These are phyloP conservation scores for Penicillium nucicola DNA, from an alignment of 495 filamentous ascomycete species.

Conservation along the genomic window DNA sequence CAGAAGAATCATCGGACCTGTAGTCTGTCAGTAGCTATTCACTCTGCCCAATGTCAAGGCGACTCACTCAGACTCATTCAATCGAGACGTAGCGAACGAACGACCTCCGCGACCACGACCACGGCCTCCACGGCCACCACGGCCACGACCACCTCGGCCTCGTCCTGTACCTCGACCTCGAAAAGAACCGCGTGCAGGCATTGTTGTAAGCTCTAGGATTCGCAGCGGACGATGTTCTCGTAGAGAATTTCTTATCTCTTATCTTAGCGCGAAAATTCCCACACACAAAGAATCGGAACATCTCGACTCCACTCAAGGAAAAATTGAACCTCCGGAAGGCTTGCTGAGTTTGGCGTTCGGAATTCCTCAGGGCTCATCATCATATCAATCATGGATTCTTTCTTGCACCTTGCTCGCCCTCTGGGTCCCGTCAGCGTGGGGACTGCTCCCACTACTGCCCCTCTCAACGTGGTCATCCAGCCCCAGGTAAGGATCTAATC, in stretches of 20 bases:
- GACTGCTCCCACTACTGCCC: slow-evolving; percentile 78
- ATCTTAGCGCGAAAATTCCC: slow-evolving; percentile 55
- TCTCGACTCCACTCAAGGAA: slow-evolving; percentile 28
- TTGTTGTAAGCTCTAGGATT: no score
- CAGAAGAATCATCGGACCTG: slow-evolving; percentile 37
- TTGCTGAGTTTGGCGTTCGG: slow-evolving; percentile 15
- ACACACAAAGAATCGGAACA: slow-evolving; percentile 47
- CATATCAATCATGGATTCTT: slow-evolving; percentile 74
- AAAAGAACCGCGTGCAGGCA: slow-evolving; percentile 26
- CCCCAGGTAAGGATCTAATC: slow-evolving; percentile 66
- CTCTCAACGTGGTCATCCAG: slow-evolving; percentile 89
- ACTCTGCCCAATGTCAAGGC: neutral
- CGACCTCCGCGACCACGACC: slow-evolving; percentile 32
- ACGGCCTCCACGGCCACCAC: slow-evolving; percentile 23
- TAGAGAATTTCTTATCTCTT: slow-evolving; percentile 43
- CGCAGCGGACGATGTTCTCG: neutral
- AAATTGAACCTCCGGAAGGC: slow-evolving; percentile 31
- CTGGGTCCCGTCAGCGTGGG: slow-evolving; percentile 75
- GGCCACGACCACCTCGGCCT: slow-evolving; percentile 17
- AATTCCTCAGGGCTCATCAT: slow-evolving; percentile 6
- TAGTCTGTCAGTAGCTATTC: slow-evolving; percentile 12
- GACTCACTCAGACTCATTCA: slow-evolving; percentile 41
- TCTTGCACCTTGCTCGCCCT: slow-evolving; percentile 91
- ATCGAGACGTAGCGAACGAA: slow-evolving; percentile 36
- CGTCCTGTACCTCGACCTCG: slow-evolving; percentile 27